Base-by-base conservation (phyloP, 2,329 filamentous ascomycete genomes). In the Colletotrichum viniferum region DNA sequence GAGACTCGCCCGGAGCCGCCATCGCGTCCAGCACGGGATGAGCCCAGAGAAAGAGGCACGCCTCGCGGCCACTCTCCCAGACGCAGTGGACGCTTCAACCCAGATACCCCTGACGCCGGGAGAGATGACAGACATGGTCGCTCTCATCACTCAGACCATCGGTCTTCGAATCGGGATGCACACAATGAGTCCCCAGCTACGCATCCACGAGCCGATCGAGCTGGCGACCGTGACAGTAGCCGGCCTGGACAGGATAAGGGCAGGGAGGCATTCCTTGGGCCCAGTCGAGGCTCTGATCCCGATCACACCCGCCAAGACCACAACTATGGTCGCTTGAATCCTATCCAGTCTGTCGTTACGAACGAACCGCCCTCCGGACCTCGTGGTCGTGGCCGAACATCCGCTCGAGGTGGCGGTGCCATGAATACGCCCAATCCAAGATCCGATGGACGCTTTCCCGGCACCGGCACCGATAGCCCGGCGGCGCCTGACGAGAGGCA, bases 291-390 rank as follows among this genome's bases (percentile, higher is more conserved):
- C 52, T 81, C 82, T 3, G 90, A 92, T 34, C 78, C 84, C 4
- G 89, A 92, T 61, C 87, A 90, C 78, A 86, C 86, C 48, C 85
- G 88, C 76, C 88, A 91, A 77, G 91, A 93, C 80, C 89, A 90
- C 18, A 91, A 90, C 71, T 93, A 93, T 78, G 92, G 92, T 32
- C 90, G 92, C 3, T 85, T 93, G 63, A 92, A 91, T 76, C 84
- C 88, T 3, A 87, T 89, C 65, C 85, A 87, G 64, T 85, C 86
- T 28, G 82, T 86, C 36, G 79, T 71, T 80, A 32, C 87, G 82
- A 82, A 85, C 30, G 87, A 84, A 55, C 82, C 89, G 55, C 91
- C 91, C 5, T 88, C 88, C n/a, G 91, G 90, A 3, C 90, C 91
- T 18, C 87, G 88, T 66, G 89, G 86, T 77, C 88, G 87, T 79